Evolutionary conservation across 495 filamentous ascomycete species (phyloP), one percentile per base, ranked within the genome.

Genomic region (Talaromyces stipitatus): DNA sequence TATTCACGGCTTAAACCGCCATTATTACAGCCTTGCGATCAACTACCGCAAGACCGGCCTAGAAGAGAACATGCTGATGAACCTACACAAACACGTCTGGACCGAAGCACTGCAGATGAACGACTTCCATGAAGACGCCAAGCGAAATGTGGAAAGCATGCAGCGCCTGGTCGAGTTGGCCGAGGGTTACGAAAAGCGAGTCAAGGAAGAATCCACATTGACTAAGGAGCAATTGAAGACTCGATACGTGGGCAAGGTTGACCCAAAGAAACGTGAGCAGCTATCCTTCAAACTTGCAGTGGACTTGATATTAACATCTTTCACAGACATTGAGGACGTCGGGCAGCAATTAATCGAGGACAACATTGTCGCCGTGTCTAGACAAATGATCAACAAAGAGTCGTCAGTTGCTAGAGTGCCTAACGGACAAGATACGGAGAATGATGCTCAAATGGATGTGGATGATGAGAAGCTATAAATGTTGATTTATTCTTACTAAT

Each of bases 51-150:
- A 98, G 79, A 96, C 95, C 1, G 94, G 90, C 2, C 77, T 98
- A 50, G 94, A 98, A 74, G 95, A 98, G 78, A 97, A 95, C 71
- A 97, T 98, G 94, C 71, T 98, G 65, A 98, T 98, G 94, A 98
- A 97, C 65, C 75, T 98, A 58, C 94, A 98, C 78, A 98, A 98
- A 80, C 92, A 96, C 57, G 92, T 96, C 45, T 98, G 94, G 94
- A 98, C 94, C 4, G 94, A 98, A 70, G 94, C 91, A 9, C 72
- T 98, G 63, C 84, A 95, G 69, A 97, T 98, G 95, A 89, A 92
- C 52, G 91, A 97, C 70, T 98, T 97, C 82, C 81, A 85, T 50
- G 77, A 85, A 58, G 92, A 96, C 69, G 90, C 85, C 23, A 74
- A 82, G 58, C 79, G 87, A 64, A 98, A 96, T 62, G 86, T 87